Percentiles rank a stretch among this genome's conserved stretches.
phyloP scores from a whole-genome alignment of 257 asterid genomes.

The Solanum habrochaites region DNA sequence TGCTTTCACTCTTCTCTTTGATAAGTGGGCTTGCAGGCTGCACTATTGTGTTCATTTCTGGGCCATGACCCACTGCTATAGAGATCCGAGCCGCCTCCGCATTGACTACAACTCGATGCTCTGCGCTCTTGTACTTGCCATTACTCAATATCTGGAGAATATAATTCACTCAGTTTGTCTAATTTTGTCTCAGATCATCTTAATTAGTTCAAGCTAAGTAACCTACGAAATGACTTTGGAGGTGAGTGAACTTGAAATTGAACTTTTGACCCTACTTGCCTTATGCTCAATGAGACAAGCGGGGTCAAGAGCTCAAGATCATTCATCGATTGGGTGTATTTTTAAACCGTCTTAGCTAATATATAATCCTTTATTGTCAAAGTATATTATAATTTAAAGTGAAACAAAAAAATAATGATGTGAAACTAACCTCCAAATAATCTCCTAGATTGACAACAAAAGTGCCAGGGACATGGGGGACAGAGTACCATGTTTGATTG shows the following conservation, averaged over 20 bases:
- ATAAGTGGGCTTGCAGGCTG: not conserved
- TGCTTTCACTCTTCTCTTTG: not conserved
- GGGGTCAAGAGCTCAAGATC: too few species aligned
- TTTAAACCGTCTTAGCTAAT: too few species aligned
- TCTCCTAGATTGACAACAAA: slow-evolving; percentile 54
- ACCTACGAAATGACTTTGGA: too few species aligned
- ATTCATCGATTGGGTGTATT: too few species aligned
- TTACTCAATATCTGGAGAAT: slow-evolving; percentile 36
- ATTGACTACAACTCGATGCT: slow-evolving; percentile 45
- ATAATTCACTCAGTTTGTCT: not conserved
- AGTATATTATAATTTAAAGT: not conserved
- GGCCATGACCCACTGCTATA: slow-evolving; percentile 28
- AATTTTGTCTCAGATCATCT: not conserved
- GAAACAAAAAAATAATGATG: too few species aligned
- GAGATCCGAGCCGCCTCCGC: slow-evolving; percentile 28
- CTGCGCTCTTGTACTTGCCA: slow-evolving; percentile 52
- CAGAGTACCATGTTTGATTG: slow-evolving; percentile 23
- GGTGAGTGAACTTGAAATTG: not conserved
- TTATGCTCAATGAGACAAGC: too few species aligned
- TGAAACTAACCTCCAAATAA: slow-evolving; percentile 34
- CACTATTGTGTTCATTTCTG: not conserved
- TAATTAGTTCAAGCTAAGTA: not conserved
- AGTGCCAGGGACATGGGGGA: slow-evolving; percentile 32
- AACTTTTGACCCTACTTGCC: not conserved
- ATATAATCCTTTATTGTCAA: not conserved